These are phyloP conservation scores for Aspergillus coremiiformis DNA, from an alignment of 495 filamentous ascomycete species.

Conservation along the genomic window DNA sequence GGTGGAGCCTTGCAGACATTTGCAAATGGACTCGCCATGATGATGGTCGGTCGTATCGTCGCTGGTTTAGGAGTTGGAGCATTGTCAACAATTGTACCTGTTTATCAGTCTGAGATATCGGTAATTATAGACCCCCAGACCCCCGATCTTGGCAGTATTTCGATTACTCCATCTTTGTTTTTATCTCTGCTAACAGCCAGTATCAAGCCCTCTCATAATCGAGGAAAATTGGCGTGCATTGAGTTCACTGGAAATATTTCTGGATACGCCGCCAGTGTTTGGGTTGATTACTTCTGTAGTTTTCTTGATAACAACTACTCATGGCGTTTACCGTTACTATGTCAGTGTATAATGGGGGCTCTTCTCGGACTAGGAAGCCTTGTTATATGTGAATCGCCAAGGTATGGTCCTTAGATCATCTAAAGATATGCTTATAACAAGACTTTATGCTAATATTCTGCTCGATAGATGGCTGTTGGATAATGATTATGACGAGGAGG, in stretches of 20 bases:
- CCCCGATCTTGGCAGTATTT: not conserved
- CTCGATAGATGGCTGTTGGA: conserved; percentile 80
- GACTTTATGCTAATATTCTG: conserved; percentile 1
- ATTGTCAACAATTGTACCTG: conserved; percentile 91
- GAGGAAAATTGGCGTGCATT: conserved; percentile 92
- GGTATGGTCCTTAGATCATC: conserved; percentile 46
- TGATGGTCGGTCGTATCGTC: conserved; percentile 84
- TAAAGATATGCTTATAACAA: not conserved
- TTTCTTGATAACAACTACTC: conserved; percentile 79
- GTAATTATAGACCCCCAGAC: conserved; percentile 16
- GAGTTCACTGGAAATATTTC: conserved; percentile 96
- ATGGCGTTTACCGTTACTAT: conserved; percentile 84
- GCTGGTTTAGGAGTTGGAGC: conserved; percentile 92
- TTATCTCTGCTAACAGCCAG: conserved; percentile 9
- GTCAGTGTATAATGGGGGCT: conserved; percentile 91
- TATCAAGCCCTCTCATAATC: conserved; percentile 75
- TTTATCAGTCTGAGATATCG: conserved; percentile 94
- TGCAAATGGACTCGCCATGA: conserved; percentile 77
- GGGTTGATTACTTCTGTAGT: conserved; percentile 97
- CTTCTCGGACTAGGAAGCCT: conserved; percentile 78
- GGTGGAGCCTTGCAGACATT: conserved; percentile 83
- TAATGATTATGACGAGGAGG: conserved; percentile 97
- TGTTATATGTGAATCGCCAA: conserved; percentile 91
- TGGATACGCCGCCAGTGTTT: conserved; percentile 92
- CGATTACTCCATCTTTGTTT: not conserved